Conservation (phyloP, 345 rosid genomes). For the Litchi chinensis region DNA sequence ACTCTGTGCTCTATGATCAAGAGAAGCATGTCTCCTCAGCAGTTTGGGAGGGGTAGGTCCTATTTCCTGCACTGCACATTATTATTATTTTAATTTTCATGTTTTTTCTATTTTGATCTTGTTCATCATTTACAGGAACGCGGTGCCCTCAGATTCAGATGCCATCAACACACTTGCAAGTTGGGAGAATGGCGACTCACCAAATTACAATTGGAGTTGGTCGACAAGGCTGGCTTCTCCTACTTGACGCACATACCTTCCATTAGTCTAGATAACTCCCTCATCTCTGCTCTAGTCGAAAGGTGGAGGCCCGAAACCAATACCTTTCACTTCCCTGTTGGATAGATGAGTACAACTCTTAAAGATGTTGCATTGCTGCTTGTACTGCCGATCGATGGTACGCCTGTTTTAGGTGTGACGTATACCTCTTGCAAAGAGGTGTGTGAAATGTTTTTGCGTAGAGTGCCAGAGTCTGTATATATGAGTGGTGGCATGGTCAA, state of each 20-base stretch:
- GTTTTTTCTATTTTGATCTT: not conserved
- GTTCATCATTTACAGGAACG: slow-evolving; percentile 44
- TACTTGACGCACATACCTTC: slow-evolving; percentile 62
- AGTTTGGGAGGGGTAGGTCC: slow-evolving; percentile 73
- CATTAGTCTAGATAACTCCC: slow-evolving; percentile 62
- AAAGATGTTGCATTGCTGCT: slow-evolving; percentile 63
- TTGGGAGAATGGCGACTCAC: slow-evolving; percentile 70
- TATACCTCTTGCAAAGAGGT: slow-evolving; percentile 43
- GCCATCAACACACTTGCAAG: slow-evolving; percentile 76
- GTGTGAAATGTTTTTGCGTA: slow-evolving; percentile 59
- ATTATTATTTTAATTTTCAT: not conserved
- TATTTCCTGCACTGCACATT: not conserved
- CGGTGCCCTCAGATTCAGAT: slow-evolving; percentile 74
- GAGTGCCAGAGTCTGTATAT: slow-evolving; percentile 56
- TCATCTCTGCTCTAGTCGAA: slow-evolving; percentile 73
- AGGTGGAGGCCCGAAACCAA: slow-evolving; percentile 82
- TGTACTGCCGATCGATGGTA: slow-evolving; percentile 75
- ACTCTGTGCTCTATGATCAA: slow-evolving; percentile 67
- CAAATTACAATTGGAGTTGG: slow-evolving; percentile 54
- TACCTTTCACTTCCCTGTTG: slow-evolving; percentile 61
- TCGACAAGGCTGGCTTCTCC: slow-evolving; percentile 74
- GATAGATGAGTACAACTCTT: slow-evolving; percentile 68
- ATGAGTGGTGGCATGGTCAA: slow-evolving; percentile 84
- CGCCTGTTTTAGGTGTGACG: slow-evolving; percentile 64
- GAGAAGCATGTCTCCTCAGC: slow-evolving; percentile 78